Evolutionary conservation across 1,139 yeast species (phyloP).

Genomic region (Pichia sp.): DNA sequence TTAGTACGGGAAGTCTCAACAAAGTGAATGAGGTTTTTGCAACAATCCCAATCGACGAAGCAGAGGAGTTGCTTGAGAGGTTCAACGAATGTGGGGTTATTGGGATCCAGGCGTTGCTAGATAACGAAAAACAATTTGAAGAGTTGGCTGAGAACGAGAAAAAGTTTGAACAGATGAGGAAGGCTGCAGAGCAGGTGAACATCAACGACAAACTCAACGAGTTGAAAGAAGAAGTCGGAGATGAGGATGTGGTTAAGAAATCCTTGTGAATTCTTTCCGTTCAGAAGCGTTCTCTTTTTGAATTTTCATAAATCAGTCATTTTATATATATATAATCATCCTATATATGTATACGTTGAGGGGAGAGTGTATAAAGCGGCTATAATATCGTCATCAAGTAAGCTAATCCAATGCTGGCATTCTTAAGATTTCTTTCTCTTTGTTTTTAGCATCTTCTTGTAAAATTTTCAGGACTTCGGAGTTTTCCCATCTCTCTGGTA

Average conservation of each 20-base stretch:
- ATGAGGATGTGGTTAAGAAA: no score
- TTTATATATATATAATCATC: constrained; percentile 1
- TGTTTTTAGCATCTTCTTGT: constrained; percentile 72
- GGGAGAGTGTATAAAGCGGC: no score
- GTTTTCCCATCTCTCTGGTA: constrained; percentile 81
- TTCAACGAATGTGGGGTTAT: constrained; percentile 82
- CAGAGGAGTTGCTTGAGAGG: constrained; percentile 69
- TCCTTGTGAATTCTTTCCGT: neutral
- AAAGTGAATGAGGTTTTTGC: constrained; percentile 82
- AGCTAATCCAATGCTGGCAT: constrained; percentile 56
- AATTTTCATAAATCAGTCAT: neutral
- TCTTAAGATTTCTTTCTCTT: constrained; percentile 67
- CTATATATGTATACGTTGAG: neutral
- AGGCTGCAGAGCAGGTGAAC: constrained; percentile 17
- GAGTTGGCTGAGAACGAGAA: constrained; percentile 44
- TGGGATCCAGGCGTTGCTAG: constrained; percentile 71
- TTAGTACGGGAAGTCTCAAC: constrained; percentile 67
- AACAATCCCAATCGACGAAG: constrained; percentile 68
- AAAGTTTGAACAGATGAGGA: constrained; percentile 15
- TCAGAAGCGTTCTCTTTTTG: neutral
- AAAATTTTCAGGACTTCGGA: constrained; percentile 59
- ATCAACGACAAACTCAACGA: constrained; percentile 12
- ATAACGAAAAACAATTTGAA: constrained; percentile 67
- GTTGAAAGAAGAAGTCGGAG: neutral
- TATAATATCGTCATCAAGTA: no score